Evolutionary conservation across 805 yeast species (phyloP), one percentile per base, ranked within the genome.

Genomic region (Yarrowia sp.): DNA sequence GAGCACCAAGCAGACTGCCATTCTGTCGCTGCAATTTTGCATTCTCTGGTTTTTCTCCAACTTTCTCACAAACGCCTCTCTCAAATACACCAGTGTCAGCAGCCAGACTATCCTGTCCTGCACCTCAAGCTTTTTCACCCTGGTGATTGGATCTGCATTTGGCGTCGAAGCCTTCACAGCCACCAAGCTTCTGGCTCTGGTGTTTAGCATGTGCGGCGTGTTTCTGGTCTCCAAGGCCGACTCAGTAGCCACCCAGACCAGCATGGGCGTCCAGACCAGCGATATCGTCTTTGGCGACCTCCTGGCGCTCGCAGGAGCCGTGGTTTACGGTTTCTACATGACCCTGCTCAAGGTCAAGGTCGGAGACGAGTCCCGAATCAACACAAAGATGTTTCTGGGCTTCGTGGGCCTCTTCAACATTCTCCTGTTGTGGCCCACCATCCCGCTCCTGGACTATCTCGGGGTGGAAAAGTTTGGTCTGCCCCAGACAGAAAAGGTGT

Each of bases 71-170:
- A 95, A 95, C 77, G 91, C 97, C 0, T 87, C 96, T 20, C 81
- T 95, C 65, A 84, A 89, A 30, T 95, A 89, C 77, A 95, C 99
- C 0, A 87, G 93, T 13, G 99, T 95, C 20, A 96, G 97, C 1
- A 89, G 95, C 14, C 98, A 96, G 74, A 95, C 98, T 2, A 94
- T 95, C 30, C 79, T 95, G 46, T 90, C 97, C 17, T 90, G 97
- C 43, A 93, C 98, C 0, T 89, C 96, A 6, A 90, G 97, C 9
- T 92, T 95, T 75, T 95, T 95, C 84, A 95, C 99, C 0, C 82
- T 95, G 46, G 72, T 93, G 1, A 83, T 94, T 9, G 98, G 98
- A 0, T 85, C 87, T 66, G 70, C 90, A 33, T 87, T 87, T 68
- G 81, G 87, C 38, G 85, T 92, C 1, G 98, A 94, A 76, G 78